Evolutionary conservation across 1,284 basidiomycete genomes (phyloP).

Genomic region (Hemileia vastatrix): DNA sequence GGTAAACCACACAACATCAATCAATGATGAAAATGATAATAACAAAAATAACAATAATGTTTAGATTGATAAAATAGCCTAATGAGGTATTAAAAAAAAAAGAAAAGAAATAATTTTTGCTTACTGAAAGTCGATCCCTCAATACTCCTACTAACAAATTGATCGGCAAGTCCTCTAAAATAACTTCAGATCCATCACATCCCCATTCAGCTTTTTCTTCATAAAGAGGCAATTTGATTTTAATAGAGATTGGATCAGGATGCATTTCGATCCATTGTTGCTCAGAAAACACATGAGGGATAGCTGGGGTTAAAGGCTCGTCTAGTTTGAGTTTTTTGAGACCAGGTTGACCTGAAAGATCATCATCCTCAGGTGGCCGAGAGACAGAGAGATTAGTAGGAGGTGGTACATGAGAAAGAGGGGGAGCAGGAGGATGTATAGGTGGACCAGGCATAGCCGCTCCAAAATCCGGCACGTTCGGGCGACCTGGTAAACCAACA

Average conservation of each 20-base stretch:
- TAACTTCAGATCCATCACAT: slow-evolving; percentile 65
- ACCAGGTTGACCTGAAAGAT: slow-evolving; percentile 12
- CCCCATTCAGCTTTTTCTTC: slow-evolving; percentile 80
- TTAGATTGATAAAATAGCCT: background rate
- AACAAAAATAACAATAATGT: background rate
- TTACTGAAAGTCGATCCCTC: slow-evolving; percentile 55
- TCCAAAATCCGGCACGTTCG: slow-evolving; percentile 20
- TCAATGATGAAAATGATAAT: background rate
- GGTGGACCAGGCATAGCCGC: slow-evolving; percentile 17
- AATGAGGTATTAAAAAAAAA: background rate
- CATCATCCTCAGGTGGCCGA: slow-evolving; percentile 58
- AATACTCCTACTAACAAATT: slow-evolving; percentile 71
- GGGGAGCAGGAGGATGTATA: background rate
- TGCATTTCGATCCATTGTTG: slow-evolving; percentile 76
- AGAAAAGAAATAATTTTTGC: background rate
- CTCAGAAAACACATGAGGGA: slow-evolving; percentile 32
- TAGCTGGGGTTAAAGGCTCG: slow-evolving; percentile 8
- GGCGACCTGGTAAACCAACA: slow-evolving; percentile 16
- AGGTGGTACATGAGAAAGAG: background rate
- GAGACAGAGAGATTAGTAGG: slow-evolving; percentile 24
- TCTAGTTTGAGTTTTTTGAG: slow-evolving; percentile 15
- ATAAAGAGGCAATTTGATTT: slow-evolving; percentile 67
- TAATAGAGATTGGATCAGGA: slow-evolving; percentile 72
- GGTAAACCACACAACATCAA: background rate
- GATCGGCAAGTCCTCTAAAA: slow-evolving; percentile 67